These are phyloP conservation scores for Podila verticillata DNA, from an alignment of 192 early-diverging fungal species.

Conservation along the genomic window DNA sequence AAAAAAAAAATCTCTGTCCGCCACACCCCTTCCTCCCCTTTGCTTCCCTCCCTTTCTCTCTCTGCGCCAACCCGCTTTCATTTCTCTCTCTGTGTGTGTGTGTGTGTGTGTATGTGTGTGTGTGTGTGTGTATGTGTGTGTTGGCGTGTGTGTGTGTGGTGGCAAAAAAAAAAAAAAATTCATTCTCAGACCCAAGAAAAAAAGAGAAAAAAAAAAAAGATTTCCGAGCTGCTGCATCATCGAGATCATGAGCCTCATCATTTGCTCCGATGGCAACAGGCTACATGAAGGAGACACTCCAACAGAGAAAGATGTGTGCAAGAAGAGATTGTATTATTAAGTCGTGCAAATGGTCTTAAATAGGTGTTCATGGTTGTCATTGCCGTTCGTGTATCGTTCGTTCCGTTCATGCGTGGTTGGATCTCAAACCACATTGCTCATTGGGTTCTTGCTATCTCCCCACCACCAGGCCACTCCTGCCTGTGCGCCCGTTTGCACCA, in stretches of 20 bases:
- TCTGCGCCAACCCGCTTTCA: too few species aligned
- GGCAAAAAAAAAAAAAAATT: too few species aligned
- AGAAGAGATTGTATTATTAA: not conserved
- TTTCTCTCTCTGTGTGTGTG: too few species aligned
- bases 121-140: constrained; percentile 10
- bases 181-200: too few species aligned
- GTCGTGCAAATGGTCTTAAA: too few species aligned
- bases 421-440: constrained; percentile 26
- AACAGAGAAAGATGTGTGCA: too few species aligned
- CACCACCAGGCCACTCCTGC: constrained; percentile 50
- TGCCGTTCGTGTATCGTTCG: not conserved
- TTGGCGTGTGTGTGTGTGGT: not conserved
- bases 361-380: not conserved
- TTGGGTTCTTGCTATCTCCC: constrained; percentile 34
- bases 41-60: too few species aligned
- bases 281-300: not conserved
- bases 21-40: too few species aligned
- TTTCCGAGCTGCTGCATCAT: too few species aligned
- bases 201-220: too few species aligned
- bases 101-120: not conserved
- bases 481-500: constrained; percentile 42
- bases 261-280: not conserved
- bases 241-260: too few species aligned
- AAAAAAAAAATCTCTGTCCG: not conserved
- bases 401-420: not conserved